Evolutionary conservation across 805 yeast species (phyloP).

Genomic region (Teunomyces barrocoloradensis): DNA sequence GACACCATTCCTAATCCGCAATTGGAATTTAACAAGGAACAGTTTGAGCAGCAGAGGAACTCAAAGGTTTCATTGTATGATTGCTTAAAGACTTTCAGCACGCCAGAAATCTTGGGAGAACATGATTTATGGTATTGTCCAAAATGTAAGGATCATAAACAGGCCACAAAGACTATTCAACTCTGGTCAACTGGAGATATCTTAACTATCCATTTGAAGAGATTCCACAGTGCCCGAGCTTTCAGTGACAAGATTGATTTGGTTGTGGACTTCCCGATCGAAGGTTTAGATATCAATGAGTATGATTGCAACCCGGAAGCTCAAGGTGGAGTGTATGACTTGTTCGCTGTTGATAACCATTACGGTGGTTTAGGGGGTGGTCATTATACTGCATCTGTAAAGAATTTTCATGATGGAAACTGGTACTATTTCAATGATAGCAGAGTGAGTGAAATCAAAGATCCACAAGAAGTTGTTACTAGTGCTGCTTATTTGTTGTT

Average conservation of each 20-base stretch:
- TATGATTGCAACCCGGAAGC: conserved; percentile 38
- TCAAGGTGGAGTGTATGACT: conserved; percentile 61
- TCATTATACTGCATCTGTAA: conserved; percentile 89
- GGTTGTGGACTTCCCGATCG: conserved; percentile 82
- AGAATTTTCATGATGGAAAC: conserved; percentile 66
- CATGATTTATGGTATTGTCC: conserved; percentile 96
- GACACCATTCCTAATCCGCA: conserved; percentile 48
- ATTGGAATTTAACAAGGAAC: conserved; percentile 46
- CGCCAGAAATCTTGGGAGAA: conserved; percentile 81
- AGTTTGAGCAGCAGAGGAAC: conserved; percentile 39
- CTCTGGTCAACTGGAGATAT: conserved; percentile 94
- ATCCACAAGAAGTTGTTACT: conserved; percentile 59
- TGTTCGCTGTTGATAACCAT: conserved; percentile 92
- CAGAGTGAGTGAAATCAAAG: conserved; percentile 54
- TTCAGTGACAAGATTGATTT: conserved; percentile 88
- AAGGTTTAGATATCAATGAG: conserved; percentile 69
- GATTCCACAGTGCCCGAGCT: conserved; percentile 81
- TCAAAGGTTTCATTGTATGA: conserved; percentile 56
- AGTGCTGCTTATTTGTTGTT: conserved; percentile 87
- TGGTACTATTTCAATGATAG: conserved; percentile 95
- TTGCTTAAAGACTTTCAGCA: conserved; percentile 71
- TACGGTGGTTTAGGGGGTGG: conserved; percentile 97
- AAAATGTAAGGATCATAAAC: conserved; percentile 79
- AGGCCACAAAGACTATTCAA: conserved; percentile 87
- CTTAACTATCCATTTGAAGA: conserved; percentile 80